Conservation (phyloP, 2,329 filamentous ascomycete species). For the Ceratocystis papillata region DNA sequence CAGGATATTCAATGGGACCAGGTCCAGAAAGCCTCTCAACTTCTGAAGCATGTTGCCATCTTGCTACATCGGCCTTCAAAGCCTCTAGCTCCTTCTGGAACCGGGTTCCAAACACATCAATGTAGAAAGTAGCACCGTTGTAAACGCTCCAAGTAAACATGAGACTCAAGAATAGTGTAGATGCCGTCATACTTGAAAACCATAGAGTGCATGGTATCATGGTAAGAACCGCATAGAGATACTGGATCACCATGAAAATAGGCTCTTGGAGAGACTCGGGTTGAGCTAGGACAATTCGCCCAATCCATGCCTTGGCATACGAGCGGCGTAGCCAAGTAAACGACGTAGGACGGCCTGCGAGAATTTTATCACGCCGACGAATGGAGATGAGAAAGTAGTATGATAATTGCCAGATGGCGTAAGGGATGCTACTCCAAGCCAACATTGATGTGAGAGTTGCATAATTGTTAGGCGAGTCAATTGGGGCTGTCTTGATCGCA, state of each 20-base stretch:
- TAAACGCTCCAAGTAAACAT: slow-evolving; percentile 95
- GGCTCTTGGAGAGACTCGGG: slow-evolving; percentile 69
- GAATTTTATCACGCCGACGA: slow-evolving; percentile 88
- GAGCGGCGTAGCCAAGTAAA: slow-evolving; percentile 94
- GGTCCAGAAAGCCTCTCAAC: slow-evolving; percentile 27
- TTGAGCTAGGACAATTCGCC: slow-evolving; percentile 68
- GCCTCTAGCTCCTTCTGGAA: slow-evolving; percentile 94
- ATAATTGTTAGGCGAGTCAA: slow-evolving; percentile 70
- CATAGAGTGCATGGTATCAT: slow-evolving; percentile 92
- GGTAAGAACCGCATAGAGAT: slow-evolving; percentile 76
- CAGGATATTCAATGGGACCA: slow-evolving; percentile 1
- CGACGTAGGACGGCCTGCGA: slow-evolving; percentile 84
- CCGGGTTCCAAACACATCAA: slow-evolving; percentile 90
- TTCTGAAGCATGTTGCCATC: slow-evolving; percentile 63
- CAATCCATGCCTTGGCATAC: slow-evolving; percentile 82
- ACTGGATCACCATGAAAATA: slow-evolving; percentile 95
- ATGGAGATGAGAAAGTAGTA: slow-evolving; percentile 97
- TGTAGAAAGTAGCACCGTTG: slow-evolving; percentile 95
- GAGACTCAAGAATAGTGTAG: slow-evolving; percentile 60
- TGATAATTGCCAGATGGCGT: slow-evolving; percentile 79
- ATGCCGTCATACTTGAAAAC: slow-evolving; percentile 82
- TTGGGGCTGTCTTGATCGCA: slow-evolving; percentile 58
- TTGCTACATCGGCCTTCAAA: slow-evolving; percentile 76
- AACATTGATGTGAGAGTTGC: slow-evolving; percentile 72
- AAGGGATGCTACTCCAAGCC: slow-evolving; percentile 85